Evolutionary conservation across 306 rosid species (phyloP).

Genomic region (Acacia confusa): DNA sequence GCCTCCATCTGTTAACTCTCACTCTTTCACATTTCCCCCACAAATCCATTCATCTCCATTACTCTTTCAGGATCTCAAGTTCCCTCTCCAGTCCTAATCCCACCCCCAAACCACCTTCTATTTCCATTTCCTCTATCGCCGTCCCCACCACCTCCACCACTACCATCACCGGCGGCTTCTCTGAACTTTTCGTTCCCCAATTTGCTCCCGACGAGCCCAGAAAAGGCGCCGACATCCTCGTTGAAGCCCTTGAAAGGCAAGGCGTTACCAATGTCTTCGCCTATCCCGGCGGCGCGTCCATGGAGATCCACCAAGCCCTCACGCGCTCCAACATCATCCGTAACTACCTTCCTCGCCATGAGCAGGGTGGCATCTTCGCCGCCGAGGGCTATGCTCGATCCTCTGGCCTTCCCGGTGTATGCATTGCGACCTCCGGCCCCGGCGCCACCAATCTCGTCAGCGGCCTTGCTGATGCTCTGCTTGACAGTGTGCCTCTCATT

Average conservation of each 20-base stretch:
- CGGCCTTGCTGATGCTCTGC: conserved; percentile 79
- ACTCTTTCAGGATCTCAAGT: conserved; percentile 34
- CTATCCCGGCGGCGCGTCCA: conserved; percentile 91
- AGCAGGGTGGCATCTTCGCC: conserved; percentile 86
- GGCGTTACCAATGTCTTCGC: conserved; percentile 82
- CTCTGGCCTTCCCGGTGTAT: conserved; percentile 76
- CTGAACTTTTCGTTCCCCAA: conserved; percentile 37
- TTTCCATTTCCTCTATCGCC: neutral
- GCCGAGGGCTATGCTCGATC: conserved; percentile 93
- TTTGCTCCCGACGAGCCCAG: conserved; percentile 56
- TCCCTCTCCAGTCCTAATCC: conserved; percentile 43
- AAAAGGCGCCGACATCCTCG: conserved; percentile 87
- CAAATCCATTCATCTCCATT: conserved; percentile 22
- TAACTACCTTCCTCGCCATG: conserved; percentile 85
- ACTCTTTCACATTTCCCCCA: conserved; percentile 31
- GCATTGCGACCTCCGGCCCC: conserved; percentile 93
- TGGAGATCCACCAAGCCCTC: conserved; percentile 97
- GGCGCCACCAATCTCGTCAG: conserved; percentile 90
- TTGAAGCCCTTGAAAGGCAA: conserved; percentile 82
- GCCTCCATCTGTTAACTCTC: conserved; percentile 27
- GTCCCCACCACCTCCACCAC: neutral
- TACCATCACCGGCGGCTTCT: neutral
- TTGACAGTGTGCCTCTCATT: conserved; percentile 70
- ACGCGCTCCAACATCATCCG: conserved; percentile 70
- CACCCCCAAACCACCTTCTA: conserved; percentile 24